Evolutionary conservation across 176 grass and related monocot species (phyloP).

Genomic region (Poa annua): DNA sequence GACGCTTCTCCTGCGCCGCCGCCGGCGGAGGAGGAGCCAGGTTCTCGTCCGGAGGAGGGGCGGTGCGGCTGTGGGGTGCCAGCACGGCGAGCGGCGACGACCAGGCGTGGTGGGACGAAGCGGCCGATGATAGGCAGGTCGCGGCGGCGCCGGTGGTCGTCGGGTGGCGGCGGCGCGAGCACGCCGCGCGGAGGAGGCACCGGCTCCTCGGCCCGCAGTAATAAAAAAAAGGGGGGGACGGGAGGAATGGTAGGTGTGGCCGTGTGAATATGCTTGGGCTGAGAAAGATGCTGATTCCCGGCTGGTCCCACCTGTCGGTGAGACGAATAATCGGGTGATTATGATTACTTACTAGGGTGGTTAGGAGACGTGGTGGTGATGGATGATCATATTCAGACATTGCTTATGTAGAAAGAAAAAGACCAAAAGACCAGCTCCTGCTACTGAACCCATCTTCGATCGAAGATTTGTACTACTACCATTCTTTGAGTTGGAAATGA

Average conservation of each 20-base stretch:
- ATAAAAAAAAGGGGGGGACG: neutral
- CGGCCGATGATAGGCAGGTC: conserved; percentile 29
- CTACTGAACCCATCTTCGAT: neutral
- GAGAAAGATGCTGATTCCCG: conserved; percentile 28
- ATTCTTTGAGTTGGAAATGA: neutral
- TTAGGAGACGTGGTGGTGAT: conserved; percentile 20
- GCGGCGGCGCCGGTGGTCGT: conserved; percentile 39
- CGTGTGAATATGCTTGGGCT: conserved; percentile 39
- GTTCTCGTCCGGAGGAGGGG: neutral
- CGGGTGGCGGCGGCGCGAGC: conserved; percentile 43
- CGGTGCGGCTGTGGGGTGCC: conserved; percentile 48
- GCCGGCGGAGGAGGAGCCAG: neutral
- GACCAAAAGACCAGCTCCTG: neutral
- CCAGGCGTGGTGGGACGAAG: conserved; percentile 44
- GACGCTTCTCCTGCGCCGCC: conserved; percentile 7
- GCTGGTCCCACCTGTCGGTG: conserved; percentile 25
- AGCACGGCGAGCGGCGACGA: conserved; percentile 36
- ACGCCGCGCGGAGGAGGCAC: neutral
- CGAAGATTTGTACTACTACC: neutral
- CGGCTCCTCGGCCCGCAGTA: neutral
- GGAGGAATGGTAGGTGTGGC: neutral
- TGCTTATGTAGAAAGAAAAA: neutral
- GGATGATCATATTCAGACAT: neutral
- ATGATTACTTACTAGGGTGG: neutral
- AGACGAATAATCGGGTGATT: neutral